These are phyloP conservation scores for Avena eriantha DNA, from an alignment of 176 grass and related monocot genomes.

Conservation along the genomic window DNA sequence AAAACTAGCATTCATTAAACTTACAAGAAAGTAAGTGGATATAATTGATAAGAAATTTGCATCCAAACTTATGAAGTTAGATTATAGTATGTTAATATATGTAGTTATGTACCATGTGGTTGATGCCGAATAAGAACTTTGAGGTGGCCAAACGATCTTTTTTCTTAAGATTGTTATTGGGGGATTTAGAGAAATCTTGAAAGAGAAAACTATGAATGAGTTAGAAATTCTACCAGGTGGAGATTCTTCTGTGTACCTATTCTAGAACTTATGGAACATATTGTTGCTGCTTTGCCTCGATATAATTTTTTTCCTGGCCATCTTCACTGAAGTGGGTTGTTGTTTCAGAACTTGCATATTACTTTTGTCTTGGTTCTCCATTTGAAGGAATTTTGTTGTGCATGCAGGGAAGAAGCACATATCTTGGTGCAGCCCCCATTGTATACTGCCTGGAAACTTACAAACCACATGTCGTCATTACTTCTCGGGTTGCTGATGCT, in stretches of 20 bases:
- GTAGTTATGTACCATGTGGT: not conserved
- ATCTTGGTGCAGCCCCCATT: slow-evolving; percentile 83
- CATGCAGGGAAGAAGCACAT: slow-evolving; percentile 80
- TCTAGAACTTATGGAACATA: slow-evolving; percentile 7
- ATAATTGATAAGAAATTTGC: slow-evolving; percentile 25
- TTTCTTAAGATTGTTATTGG: not conserved
- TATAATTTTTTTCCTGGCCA: slow-evolving; percentile 4
- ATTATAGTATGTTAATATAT: not conserved
- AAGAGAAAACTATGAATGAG: slow-evolving; percentile 9
- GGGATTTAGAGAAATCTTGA: slow-evolving; percentile 13
- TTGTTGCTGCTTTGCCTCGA: slow-evolving; percentile 5
- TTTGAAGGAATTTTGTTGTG: slow-evolving; percentile 30
- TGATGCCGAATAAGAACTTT: not conserved
- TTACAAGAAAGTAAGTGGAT: not conserved
- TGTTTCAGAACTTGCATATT: slow-evolving; percentile 13
- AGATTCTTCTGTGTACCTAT: not conserved
- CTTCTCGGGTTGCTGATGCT: slow-evolving; percentile 97
- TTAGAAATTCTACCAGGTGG: not conserved
- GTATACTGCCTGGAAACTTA: slow-evolving; percentile 84
- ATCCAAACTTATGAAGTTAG: slow-evolving; percentile 14
- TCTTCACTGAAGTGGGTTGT: slow-evolving; percentile 17
- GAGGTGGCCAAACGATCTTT: slow-evolving; percentile 1
- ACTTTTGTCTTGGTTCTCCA: not conserved
- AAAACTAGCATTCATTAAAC: slow-evolving; percentile 11
- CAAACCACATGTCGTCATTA: slow-evolving; percentile 86